Base-by-base conservation (phyloP, 352 stramenopile genomes). In the Aphanomyces astaci region DNA sequence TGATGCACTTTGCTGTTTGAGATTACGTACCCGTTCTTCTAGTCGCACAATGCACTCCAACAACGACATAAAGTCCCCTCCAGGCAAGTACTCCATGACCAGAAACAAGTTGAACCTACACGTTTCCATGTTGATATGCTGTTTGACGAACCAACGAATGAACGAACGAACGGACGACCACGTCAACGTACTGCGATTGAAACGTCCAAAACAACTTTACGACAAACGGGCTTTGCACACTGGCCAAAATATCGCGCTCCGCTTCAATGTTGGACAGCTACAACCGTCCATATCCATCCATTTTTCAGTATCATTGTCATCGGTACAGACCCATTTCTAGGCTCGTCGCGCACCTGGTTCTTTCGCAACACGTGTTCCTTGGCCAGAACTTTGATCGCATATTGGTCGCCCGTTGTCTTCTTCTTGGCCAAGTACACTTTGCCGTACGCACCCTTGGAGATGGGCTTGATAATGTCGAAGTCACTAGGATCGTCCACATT, bases 161-260 rank as follows among this genome's bases (percentile, higher is more conserved):
- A n/a, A n/a, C n/a, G n/a, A n/a, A n/a, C n/a, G n/a, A n/a, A n/a
- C n/a, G 59, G 24, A 56, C 33, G 49, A 46, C 51, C 15, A 4
- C 13, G n/a, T 11, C 10, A 19, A 78, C 78, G 66, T 82, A 92
- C 84, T 85, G 89, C 31, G 81, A 91, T 76, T 96, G 89, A 64
- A 97, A 97, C 4, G 86, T 92, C 81, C 87, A 96, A 63, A 93
- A 96, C 3, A 96, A 72, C 71, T 94, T 96, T 22, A 97, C 89
- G 28, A 97, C 87, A 53, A 96, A 97, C 28, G 89, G 89, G 59
- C 88, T 95, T 62, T 94, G 75, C 10, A 95, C 86, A 59, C 75
- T 89, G 13, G 89, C 82, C 63, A 96, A 71, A 48, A 97, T 93
- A 64, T 96, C 89, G 45, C 85, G 81, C 68, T 97, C 89, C 0